Percentiles rank a stretch among this genome's conserved stretches.
Conservation (phyloP, 139 green algal genomes). For the Picochlorum costavermella region DNA sequence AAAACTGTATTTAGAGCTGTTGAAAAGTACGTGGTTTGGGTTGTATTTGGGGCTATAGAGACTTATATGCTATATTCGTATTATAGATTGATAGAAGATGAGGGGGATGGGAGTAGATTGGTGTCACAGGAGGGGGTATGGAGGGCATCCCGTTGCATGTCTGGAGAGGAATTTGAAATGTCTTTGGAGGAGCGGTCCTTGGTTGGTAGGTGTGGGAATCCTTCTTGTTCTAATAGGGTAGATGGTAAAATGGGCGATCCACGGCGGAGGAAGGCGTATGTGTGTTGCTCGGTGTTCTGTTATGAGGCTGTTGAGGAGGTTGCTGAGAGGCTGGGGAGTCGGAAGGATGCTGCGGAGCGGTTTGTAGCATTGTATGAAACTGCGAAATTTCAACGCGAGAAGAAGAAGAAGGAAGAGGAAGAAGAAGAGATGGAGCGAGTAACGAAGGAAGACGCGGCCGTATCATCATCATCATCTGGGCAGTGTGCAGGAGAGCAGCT, state of each 20-base stretch:
- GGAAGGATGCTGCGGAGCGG: neutral
- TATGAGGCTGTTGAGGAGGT: neutral
- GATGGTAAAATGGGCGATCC: neutral
- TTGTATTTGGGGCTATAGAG: no score
- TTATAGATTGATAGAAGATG: no score
- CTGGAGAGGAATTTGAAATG: constrained; percentile 17
- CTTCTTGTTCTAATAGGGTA: constrained; percentile 10
- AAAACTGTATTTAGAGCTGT: constrained; percentile 17
- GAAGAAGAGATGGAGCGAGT: neutral
- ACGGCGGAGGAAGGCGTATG: neutral
- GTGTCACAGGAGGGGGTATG: constrained; percentile 18
- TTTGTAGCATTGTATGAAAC: constrained; percentile 16
- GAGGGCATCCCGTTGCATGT: constrained; percentile 21
- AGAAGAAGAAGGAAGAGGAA: neutral
- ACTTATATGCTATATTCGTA: no score
- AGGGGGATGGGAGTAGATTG: no score
- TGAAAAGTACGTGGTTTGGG: constrained; percentile 12
- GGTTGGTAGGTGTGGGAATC: constrained; percentile 16
- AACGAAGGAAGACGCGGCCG: neutral
- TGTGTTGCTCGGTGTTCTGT: constrained; percentile 11
- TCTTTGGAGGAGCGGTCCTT: constrained; percentile 20
- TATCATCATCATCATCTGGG: neutral
- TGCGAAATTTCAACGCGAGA: constrained; percentile 4
- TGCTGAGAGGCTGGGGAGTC: constrained; percentile 10
- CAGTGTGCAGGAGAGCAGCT: neutral